Evolutionary conservation across 768 basidiomycete species (phyloP).

Genomic region (Serpula lacrymans): DNA sequence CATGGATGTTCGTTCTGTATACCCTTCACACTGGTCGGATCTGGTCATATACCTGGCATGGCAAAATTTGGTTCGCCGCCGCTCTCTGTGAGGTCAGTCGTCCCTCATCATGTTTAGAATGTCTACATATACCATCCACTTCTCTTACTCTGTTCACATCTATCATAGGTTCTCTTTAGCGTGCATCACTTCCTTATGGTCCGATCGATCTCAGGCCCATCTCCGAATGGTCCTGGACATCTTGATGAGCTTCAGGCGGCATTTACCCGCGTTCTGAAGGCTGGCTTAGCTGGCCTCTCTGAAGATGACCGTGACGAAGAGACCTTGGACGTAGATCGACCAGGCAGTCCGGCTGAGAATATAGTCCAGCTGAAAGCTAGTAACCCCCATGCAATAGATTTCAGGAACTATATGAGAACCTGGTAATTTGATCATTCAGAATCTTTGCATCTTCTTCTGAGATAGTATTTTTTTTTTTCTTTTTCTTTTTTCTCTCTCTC

Average conservation of each 20-base stretch:
- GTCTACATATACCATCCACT: conserved; percentile 2
- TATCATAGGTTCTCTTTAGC: conserved; percentile 61
- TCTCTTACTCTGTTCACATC: neutral
- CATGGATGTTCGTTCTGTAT: conserved; percentile 60
- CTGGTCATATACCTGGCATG: conserved; percentile 38
- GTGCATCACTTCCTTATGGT: conserved; percentile 57
- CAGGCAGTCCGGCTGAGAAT: conserved; percentile 59
- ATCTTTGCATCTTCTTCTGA: neutral
- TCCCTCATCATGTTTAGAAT: conserved; percentile 3
- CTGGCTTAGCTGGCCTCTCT: conserved; percentile 57
- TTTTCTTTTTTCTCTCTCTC: conserved; percentile 2
- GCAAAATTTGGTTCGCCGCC: conserved; percentile 40
- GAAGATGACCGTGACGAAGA: conserved; percentile 55
- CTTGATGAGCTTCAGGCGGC: conserved; percentile 54
- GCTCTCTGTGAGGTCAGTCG: conserved; percentile 57
- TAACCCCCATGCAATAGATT: conserved; percentile 73
- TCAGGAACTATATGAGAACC: conserved; percentile 63
- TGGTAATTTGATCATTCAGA: conserved; percentile 27
- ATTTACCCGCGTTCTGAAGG: conserved; percentile 59
- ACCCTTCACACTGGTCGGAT: conserved; percentile 42
- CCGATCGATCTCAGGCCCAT: conserved; percentile 42
- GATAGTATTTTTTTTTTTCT: neutral
- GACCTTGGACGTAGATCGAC: conserved; percentile 42
- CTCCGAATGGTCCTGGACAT: conserved; percentile 43
- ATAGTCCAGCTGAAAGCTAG: conserved; percentile 53